Percentiles rank a stretch among this genome's conserved stretches.
Evolutionary conservation across 768 basidiomycete genomes (phyloP).

Genomic region (Boletus speciosus): DNA sequence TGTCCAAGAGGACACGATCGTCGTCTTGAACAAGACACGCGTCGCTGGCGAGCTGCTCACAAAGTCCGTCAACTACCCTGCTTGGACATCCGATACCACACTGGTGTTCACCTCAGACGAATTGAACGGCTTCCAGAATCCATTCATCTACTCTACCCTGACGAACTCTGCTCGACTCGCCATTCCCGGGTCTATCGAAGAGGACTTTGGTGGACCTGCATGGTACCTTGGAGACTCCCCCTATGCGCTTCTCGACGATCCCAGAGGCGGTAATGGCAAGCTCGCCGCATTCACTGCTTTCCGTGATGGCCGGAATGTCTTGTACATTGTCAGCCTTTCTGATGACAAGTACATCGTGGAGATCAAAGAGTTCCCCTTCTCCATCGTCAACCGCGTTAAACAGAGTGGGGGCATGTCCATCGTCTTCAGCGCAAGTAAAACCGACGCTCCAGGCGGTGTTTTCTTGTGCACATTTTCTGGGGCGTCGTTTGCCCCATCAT

Average conservation of each 20-base stretch:
- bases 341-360: slow-evolving; percentile 24
- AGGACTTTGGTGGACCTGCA: slow-evolving; percentile 58
- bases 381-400: slow-evolving; percentile 24
- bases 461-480: slow-evolving; percentile 29
- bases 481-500: slow-evolving; percentile 22
- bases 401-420: slow-evolving; percentile 21
- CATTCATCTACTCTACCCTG: slow-evolving; percentile 49
- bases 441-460: slow-evolving; percentile 30
- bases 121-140: slow-evolving; percentile 60
- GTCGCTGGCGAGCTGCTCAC: slow-evolving; percentile 51
- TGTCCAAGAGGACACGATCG: slow-evolving; percentile 20
- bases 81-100: slow-evolving; percentile 53
- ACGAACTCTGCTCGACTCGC: slow-evolving; percentile 28
- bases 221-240: slow-evolving; percentile 52
- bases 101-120: slow-evolving; percentile 65
- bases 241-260: slow-evolving; percentile 43
- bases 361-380: slow-evolving; percentile 34
- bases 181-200: slow-evolving; percentile 38
- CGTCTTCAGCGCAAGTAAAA: slow-evolving; percentile 34
- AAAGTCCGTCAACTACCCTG: slow-evolving; percentile 56
- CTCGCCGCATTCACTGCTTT: slow-evolving; percentile 30
- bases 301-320: slow-evolving; percentile 32
- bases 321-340: slow-evolving; percentile 33
- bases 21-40: slow-evolving; percentile 37
- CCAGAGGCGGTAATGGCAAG: slow-evolving; percentile 15